These are phyloP conservation scores for Calocera viscosa DNA, from an alignment of 768 basidiomycete species.

Conservation along the genomic window DNA sequence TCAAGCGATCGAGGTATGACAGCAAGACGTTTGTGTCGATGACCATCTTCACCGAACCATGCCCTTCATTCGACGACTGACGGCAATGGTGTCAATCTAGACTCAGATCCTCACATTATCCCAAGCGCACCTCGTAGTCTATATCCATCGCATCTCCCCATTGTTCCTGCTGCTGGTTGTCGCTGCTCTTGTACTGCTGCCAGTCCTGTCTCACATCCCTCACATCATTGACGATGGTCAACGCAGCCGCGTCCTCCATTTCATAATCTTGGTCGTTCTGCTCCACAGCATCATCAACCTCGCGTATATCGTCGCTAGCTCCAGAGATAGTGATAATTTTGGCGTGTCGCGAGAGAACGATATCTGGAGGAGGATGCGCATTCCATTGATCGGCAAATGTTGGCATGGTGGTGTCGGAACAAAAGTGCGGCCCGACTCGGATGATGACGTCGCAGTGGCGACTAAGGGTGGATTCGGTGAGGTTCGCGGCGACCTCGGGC, in stretches of 20 bases:
- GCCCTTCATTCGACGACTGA: not conserved
- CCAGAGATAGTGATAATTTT: slow-evolving; percentile 1
- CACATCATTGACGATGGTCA: not conserved
- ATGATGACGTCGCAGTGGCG: not conserved
- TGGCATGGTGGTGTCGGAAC: not conserved
- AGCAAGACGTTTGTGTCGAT: slow-evolving; percentile 72
- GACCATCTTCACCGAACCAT: slow-evolving; percentile 25
- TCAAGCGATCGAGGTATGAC: slow-evolving; percentile 50
- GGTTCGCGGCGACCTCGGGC: not conserved
- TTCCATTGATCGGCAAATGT: slow-evolving; percentile 4
- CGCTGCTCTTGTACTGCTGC: not conserved
- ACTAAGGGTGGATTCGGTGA: not conserved
- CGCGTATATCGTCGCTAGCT: not conserved
- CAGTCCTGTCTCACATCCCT: not conserved
- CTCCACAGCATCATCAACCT: not conserved
- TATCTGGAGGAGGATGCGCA: not conserved
- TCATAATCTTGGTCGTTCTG: not conserved
- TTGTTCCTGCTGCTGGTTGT: not conserved
- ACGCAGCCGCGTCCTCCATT: not conserved
- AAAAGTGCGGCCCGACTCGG: not conserved
- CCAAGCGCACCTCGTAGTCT: not conserved
- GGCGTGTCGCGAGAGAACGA: not conserved
- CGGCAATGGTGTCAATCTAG: not conserved
- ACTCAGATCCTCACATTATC: not conserved
- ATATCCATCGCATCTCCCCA: slow-evolving; percentile 1